Base-by-base conservation (phyloP, 176 grass and related monocot species). In the Aegilops sharonensis region DNA sequence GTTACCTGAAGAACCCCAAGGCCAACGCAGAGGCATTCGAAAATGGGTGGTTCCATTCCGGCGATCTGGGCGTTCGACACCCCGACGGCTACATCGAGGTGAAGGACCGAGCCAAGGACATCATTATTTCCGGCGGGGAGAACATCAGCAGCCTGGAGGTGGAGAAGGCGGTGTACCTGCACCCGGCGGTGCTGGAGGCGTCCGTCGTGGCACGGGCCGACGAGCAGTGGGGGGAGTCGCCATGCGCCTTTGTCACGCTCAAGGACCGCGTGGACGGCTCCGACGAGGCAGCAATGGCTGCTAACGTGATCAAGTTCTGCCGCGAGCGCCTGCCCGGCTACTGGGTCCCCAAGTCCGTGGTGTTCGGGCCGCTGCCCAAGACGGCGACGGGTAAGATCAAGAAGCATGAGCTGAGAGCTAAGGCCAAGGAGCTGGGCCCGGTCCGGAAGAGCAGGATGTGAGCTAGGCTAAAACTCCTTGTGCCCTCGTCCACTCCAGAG, bases 91-190 rank as follows among this genome's bases (percentile, higher is more conserved):
- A 98, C 35, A 83, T 98, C 67, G 96, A 98, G 79, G 96, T 95
- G 84, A 94, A 94, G 90, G 96, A 98, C 86, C 90, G 96, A 17
- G 93, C 96, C 30, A 98, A 98, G 83, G 96, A 98, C 82, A 95
- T 98, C 85, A 98, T 94, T 78, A 98, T 95, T 74, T 95, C 96
- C n/a, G 96, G 96, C 31, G 96, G 96, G 21, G 96, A 98, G 87
- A 98, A 98, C 84, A 98, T 98, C 45, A 94, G 90, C 85, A 98
- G 96, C 89, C 75, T 98, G 82, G 96, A 95, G 88, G 92, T 98
- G 78, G 96, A 98, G 88, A 94, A 93, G 68, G 88, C 78, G 21
- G 66, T 98, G 40, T 98, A 98, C 78, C 62, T 84, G 82, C 96
- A 98, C 66, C 92, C 96, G 31, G 91, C 92, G 2, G 88, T 98